These are phyloP conservation scores for Coleophoma crateriformis DNA, from an alignment of 2,329 filamentous ascomycete genomes.

Conservation along the genomic window DNA sequence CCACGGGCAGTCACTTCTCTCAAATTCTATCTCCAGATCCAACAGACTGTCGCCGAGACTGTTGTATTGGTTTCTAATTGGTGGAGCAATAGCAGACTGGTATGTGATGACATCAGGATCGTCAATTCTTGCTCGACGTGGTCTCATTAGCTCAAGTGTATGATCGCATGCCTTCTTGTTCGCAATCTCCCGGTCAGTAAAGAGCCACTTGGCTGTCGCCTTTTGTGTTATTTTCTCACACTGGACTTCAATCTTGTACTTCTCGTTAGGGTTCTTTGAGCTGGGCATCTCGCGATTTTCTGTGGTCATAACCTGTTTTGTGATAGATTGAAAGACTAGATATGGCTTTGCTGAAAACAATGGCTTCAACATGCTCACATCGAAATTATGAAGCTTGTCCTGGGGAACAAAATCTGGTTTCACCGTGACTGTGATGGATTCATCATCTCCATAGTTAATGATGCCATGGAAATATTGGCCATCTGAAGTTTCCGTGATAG, in stretches of 20 bases:
- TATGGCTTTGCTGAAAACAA: neutral
- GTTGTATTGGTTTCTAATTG: slow-evolving; percentile 3
- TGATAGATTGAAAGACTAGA: neutral
- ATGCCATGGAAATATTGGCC: neutral
- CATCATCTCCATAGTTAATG: neutral
- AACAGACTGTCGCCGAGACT: neutral
- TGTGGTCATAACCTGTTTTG: neutral
- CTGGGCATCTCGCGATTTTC: slow-evolving; percentile 4
- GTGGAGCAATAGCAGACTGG: neutral
- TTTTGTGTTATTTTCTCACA: too few relatives aligned
- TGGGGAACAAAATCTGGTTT: neutral
- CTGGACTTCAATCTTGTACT: neutral
- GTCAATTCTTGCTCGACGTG: slow-evolving; percentile 2
- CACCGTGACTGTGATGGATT: neutral
- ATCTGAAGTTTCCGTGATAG: neutral
- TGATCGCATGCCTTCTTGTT: slow-evolving; percentile 12
- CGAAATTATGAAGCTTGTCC: neutral
- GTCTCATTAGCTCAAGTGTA: slow-evolving; percentile 3
- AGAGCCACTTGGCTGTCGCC: neutral
- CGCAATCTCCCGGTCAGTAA: slow-evolving; percentile 8
- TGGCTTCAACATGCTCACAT: neutral
- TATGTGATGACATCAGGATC: slow-evolving; percentile 1
- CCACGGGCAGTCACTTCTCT: neutral
- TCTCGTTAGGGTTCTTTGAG: neutral
- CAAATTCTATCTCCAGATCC: neutral